phyloP scores from a whole-genome alignment of 805 yeast genomes.

The Torulaspora maleeae region DNA sequence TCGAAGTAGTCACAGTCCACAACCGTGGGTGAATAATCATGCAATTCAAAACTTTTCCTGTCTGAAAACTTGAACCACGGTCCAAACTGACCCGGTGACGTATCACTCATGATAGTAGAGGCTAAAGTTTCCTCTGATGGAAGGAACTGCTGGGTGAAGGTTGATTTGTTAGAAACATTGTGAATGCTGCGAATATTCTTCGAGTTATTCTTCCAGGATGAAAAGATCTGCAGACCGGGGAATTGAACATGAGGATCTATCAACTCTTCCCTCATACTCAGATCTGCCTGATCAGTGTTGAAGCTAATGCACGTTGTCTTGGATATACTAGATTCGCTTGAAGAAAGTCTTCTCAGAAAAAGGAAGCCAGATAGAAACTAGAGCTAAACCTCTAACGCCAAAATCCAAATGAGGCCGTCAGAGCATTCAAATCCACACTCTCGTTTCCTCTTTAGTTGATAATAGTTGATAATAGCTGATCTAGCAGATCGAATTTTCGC shows the following conservation, averaged over 20 bases:
- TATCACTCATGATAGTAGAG: not conserved
- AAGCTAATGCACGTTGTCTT: not conserved
- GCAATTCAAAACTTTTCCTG: slow-evolving; percentile 10
- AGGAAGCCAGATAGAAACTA: not conserved
- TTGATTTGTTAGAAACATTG: not conserved
- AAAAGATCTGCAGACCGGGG: slow-evolving; percentile 17
- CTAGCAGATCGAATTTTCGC: not conserved
- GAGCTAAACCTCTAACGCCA: not conserved
- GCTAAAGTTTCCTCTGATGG: slow-evolving; percentile 9
- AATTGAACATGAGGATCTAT: slow-evolving; percentile 5
- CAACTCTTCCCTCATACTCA: slow-evolving; percentile 8
- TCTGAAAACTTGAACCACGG: slow-evolving; percentile 7
- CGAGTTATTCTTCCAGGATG: slow-evolving; percentile 8
- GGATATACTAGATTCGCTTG: not conserved
- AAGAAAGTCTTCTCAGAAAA: not conserved
- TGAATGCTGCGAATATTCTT: not conserved
- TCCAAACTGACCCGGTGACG: not conserved
- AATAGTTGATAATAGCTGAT: not conserved
- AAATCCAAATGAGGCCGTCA: not conserved
- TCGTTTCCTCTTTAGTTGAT: not conserved
- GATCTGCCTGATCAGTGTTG: not conserved
- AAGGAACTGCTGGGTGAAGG: not conserved
- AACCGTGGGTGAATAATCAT: slow-evolving; percentile 31
- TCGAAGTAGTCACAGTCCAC: slow-evolving; percentile 19
- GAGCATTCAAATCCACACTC: slow-evolving; percentile 1